A percentile compares a stretch with the other conserved stretches of the same genome.
These are phyloP conservation scores for Tuber brumale DNA, from an alignment of 495 filamentous ascomycete species.

Conservation along the genomic window DNA sequence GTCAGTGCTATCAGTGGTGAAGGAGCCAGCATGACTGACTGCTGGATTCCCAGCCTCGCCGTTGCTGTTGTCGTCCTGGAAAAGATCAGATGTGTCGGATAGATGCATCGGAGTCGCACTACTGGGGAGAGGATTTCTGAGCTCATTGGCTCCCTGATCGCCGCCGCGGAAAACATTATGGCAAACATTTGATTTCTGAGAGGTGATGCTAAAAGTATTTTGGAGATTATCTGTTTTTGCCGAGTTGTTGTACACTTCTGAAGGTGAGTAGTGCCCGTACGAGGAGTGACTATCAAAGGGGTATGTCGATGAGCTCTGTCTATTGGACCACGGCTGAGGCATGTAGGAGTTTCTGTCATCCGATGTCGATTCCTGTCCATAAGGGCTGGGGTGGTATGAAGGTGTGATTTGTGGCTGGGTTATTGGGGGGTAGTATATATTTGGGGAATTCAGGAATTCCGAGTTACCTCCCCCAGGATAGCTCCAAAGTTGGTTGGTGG, in stretches of 20 bases:
- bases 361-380: not conserved
- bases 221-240: not conserved
- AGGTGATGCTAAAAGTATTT: not conserved
- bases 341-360: not conserved
- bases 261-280: not conserved
- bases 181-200: not conserved
- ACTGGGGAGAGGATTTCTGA: not conserved
- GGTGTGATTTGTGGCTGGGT: not conserved
- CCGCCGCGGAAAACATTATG: not conserved
- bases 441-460: not conserved
- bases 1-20: not conserved
- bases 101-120: not conserved
- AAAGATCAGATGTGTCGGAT: not conserved
- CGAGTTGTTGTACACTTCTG: not conserved
- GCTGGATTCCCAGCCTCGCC: not conserved
- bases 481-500: not conserved
- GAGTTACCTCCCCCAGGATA: not conserved
- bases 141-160: not conserved
- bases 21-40: not conserved
- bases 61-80: not conserved
- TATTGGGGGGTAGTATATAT: not conserved
- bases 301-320: not conserved
- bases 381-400: not conserved
- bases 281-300: not conserved
- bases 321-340: not conserved